Evolutionary conservation across 768 basidiomycete species (phyloP).

Genomic region (Neoboletus magnificus): DNA sequence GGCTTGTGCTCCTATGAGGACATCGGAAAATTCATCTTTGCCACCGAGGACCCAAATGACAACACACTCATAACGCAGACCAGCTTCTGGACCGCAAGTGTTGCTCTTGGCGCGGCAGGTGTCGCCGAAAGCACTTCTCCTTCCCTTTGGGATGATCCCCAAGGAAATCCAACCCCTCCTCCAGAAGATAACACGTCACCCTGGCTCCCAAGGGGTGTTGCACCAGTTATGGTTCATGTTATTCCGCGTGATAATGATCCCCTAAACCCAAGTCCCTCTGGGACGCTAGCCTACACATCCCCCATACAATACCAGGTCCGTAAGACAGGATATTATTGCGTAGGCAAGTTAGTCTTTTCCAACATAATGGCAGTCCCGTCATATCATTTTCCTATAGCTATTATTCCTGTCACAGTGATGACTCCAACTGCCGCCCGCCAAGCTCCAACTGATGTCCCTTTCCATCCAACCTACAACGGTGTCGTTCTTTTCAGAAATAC

Average conservation of each 20-base stretch:
- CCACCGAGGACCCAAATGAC: constrained; percentile 48
- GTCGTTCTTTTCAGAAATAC: constrained; percentile 81
- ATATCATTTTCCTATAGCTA: constrained; percentile 45
- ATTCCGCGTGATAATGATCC: constrained; percentile 22
- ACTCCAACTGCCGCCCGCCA: constrained; percentile 33
- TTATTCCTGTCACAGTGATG: constrained; percentile 86
- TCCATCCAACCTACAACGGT: constrained; percentile 78
- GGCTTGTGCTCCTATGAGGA: constrained; percentile 67
- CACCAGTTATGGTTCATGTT: constrained; percentile 7
- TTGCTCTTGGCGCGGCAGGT: constrained; percentile 51
- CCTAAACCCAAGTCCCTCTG: constrained; percentile 49
- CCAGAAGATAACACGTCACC: constrained; percentile 46
- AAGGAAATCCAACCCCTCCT: constrained; percentile 56
- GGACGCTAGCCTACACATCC: constrained; percentile 52
- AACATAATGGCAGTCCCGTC: background rate
- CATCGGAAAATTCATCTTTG: constrained; percentile 88
- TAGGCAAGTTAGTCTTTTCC: constrained; percentile 58
- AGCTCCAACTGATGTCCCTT: constrained; percentile 49
- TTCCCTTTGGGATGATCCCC: constrained; percentile 58
- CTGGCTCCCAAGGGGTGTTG: constrained; percentile 38
- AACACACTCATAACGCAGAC: constrained; percentile 65
- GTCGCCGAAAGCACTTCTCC: constrained; percentile 15
- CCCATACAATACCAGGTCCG: constrained; percentile 81
- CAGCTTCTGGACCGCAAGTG: constrained; percentile 83
- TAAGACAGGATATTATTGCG: constrained; percentile 94